Evolutionary conservation across 192 early-diverging fungal genomes (phyloP).

Genomic region (Umbelopsis ramanniana): DNA sequence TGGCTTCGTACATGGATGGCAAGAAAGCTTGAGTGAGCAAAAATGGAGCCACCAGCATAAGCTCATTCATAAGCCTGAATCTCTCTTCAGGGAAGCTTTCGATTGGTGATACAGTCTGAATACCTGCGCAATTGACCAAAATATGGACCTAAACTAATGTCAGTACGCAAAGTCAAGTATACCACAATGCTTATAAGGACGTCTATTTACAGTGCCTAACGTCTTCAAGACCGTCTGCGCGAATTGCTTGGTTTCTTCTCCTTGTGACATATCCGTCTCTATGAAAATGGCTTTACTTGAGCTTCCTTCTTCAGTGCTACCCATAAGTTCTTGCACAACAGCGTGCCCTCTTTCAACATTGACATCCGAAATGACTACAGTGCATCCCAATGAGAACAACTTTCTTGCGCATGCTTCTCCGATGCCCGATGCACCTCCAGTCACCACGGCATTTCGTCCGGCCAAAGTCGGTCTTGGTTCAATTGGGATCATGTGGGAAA

Average conservation of each 20-base stretch:
- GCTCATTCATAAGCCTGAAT: constrained; percentile 8
- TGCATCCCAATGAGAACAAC: neutral
- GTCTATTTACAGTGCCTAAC: neutral
- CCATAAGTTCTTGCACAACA: neutral
- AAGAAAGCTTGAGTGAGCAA: constrained; percentile 11
- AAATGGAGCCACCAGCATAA: constrained; percentile 19
- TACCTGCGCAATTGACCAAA: constrained; percentile 16
- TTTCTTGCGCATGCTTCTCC: constrained; percentile 19
- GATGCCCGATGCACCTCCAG: constrained; percentile 16
- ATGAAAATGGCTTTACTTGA: neutral
- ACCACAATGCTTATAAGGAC: neutral
- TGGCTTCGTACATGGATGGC: constrained; percentile 14
- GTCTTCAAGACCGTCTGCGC: neutral
- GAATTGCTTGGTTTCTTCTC: constrained; percentile 5
- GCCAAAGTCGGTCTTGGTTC: neutral
- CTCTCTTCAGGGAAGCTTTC: constrained; percentile 19
- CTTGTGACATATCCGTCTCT: constrained; percentile 2
- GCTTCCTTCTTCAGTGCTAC: neutral
- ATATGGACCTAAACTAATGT: neutral
- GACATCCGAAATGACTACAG: constrained; percentile 14
- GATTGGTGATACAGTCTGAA: constrained; percentile 1
- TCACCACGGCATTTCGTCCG: constrained; percentile 7
- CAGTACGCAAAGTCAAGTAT: neutral
- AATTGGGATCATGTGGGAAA: neutral
- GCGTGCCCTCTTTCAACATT: neutral